A percentile compares a stretch with the other conserved stretches of the same genome.
Evolutionary conservation across 1,284 basidiomycete species (phyloP).

Genomic region (Ceratobasidium sp.): DNA sequence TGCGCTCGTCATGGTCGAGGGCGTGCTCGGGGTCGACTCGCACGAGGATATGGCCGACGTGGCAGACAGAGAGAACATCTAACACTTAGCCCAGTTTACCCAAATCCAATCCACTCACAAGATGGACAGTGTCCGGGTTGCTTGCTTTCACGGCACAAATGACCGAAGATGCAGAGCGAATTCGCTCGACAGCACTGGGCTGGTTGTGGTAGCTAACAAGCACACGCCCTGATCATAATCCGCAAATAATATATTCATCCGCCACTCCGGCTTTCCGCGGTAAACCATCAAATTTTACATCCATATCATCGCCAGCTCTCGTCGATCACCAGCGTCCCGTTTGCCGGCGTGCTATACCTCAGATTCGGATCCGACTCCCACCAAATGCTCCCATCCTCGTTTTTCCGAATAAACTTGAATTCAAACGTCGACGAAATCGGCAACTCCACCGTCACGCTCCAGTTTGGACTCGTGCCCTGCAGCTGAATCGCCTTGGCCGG

Average conservation of each 20-base stretch:
- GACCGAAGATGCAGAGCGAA: constrained; percentile 36
- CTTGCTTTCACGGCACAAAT: constrained; percentile 26
- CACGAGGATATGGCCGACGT: constrained; percentile 21
- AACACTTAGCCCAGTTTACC: not conserved
- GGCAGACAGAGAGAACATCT: constrained; percentile 25
- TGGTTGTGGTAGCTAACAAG: no score
- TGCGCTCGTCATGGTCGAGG: constrained; percentile 32
- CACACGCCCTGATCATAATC: not conserved
- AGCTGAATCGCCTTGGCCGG: constrained; percentile 63
- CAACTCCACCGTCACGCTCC: constrained; percentile 58
- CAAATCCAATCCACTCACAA: not conserved
- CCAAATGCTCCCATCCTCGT: constrained; percentile 57
- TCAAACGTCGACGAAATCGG: constrained; percentile 60
- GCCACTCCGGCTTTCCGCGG: not conserved
- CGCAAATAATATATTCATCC: not conserved
- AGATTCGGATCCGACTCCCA: constrained; percentile 64
- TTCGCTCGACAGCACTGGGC: constrained; percentile 2
- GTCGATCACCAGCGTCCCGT: constrained; percentile 36
- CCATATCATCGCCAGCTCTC: constrained; percentile 40
- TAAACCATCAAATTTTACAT: not conserved
- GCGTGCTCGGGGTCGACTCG: constrained; percentile 30
- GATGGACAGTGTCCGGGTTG: constrained; percentile 12
- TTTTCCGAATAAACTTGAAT: constrained; percentile 75
- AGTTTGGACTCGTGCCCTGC: constrained; percentile 22
- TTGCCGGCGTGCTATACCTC: constrained; percentile 49